A percentile compares a stretch with the other conserved stretches of the same genome.
These are phyloP conservation scores for Kluyveromyces dobzhanskii DNA, from an alignment of 805 yeast species.

Conservation along the genomic window DNA sequence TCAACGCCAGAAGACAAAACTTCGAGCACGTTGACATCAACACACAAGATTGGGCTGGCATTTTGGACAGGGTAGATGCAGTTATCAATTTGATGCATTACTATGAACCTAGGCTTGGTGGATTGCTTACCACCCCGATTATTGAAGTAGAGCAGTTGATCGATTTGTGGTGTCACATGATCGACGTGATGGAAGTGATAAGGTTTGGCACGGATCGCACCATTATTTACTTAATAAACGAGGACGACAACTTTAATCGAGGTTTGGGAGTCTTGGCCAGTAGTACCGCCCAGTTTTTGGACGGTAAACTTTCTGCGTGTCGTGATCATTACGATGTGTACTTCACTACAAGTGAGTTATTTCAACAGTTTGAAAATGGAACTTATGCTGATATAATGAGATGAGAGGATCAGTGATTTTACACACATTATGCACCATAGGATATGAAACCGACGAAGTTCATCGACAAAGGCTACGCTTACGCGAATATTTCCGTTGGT, in stretches of 20 bases:
- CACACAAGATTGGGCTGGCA: not conserved
- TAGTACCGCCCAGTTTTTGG: not conserved
- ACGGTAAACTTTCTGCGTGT: not conserved
- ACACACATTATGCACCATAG: no score
- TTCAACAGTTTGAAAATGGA: slow-evolving; percentile 4
- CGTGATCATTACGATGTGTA: not conserved
- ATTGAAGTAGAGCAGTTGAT: not conserved
- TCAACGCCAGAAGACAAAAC: not conserved
- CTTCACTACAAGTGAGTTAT: not conserved
- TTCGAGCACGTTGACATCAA: not conserved
- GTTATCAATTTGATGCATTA: not conserved
- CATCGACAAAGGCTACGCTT: no score
- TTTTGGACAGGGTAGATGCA: not conserved
- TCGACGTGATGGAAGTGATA: not conserved
- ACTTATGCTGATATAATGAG: slow-evolving; percentile 1
- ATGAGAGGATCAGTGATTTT: no score
- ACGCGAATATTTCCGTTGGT: no score
- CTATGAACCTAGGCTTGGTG: not conserved
- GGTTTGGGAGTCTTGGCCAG: not conserved
- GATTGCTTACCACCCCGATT: not conserved
- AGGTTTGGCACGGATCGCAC: not conserved
- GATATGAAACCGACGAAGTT: no score
- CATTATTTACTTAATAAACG: not conserved
- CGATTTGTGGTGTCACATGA: slow-evolving; percentile 1
- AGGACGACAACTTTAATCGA: not conserved